These are phyloP conservation scores for Xylaria multiplex DNA, from an alignment of 2,329 filamentous ascomycete species.

Conservation along the genomic window DNA sequence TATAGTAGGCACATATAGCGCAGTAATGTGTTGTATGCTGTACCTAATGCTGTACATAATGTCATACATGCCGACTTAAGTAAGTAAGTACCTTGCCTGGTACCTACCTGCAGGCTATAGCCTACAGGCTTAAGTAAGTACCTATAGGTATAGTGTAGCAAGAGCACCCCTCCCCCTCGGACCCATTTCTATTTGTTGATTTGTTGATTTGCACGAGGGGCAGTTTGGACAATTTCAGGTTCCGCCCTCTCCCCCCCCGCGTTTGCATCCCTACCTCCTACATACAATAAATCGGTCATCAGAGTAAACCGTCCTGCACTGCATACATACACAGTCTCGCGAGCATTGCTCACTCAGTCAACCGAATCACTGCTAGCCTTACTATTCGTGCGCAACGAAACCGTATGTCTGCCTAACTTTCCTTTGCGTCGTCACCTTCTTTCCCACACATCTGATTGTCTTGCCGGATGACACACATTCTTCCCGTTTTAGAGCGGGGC, in stretches of 20 bases:
- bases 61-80: too few relatives aligned
- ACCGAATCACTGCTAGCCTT: constrained; percentile 14
- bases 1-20: background rate
- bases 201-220: constrained; percentile 27
- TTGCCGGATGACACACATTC: constrained; percentile 25
- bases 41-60: too few relatives aligned
- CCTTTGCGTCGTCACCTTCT: background rate
- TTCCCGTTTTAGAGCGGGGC: constrained; percentile 27
- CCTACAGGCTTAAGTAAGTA: constrained; percentile 2
- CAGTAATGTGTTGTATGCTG: too few relatives aligned
- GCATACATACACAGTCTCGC: constrained; percentile 22
- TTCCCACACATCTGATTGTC: constrained; percentile 5
- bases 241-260: constrained; percentile 34
- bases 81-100: background rate
- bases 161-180: constrained; percentile 11
- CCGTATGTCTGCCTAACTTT: constrained; percentile 37
- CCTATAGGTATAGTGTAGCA: background rate
- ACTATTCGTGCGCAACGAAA: constrained; percentile 20
- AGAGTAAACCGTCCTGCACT: constrained; percentile 21
- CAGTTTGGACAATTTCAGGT: constrained; percentile 32
- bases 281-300: constrained; percentile 17
- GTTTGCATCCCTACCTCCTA: constrained; percentile 30
- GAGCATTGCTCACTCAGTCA: constrained; percentile 17
- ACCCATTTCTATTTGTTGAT: constrained; percentile 22
- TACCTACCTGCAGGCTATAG: background rate